Evolutionary conservation across 352 stramenopile genomes (phyloP).

Genomic region (Pythium monospermum): DNA sequence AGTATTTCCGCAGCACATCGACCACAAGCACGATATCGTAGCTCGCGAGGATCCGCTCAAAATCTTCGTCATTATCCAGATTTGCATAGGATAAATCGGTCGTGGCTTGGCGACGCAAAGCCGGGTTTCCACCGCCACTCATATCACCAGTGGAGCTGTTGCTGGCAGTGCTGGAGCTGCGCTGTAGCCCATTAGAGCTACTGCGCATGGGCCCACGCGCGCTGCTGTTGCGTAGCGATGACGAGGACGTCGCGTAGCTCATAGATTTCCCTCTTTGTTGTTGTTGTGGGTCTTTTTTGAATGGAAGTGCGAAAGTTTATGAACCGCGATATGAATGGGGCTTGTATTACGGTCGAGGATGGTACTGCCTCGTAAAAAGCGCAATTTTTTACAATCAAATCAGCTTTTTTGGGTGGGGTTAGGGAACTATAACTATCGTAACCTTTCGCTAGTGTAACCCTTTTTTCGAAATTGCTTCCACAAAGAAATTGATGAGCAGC

Average conservation of each 20-base stretch:
- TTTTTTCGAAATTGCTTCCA: too few species aligned
- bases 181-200: conserved; percentile 1
- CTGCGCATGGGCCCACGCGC: not conserved
- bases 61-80: conserved; percentile 68
- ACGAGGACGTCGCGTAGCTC: conserved; percentile 20
- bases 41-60: conserved; percentile 48
- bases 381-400: too few species aligned
- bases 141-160: conserved; percentile 6
- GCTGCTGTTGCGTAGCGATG: conserved; percentile 10
- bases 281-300: conserved; percentile 17
- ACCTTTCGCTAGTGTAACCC: too few species aligned
- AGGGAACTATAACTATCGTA: too few species aligned
- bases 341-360: conserved; percentile 5
- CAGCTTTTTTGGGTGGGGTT: too few species aligned
- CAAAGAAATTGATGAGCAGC: too few species aligned
- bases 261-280: too few species aligned
- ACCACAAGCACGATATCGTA: conserved; percentile 60
- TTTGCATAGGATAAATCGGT: conserved; percentile 19
- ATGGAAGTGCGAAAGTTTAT: too few species aligned
- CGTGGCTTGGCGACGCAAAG: conserved; percentile 11
- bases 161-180: conserved; percentile 5
- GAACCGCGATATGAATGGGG: too few species aligned
- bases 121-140: not conserved
- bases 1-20: conserved; percentile 61
- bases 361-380: too few species aligned